Percentiles rank a stretch among this genome's conserved stretches.
phyloP scores from a whole-genome alignment of 2,329 filamentous ascomycete species.

The Metarhizium robertsii region DNA sequence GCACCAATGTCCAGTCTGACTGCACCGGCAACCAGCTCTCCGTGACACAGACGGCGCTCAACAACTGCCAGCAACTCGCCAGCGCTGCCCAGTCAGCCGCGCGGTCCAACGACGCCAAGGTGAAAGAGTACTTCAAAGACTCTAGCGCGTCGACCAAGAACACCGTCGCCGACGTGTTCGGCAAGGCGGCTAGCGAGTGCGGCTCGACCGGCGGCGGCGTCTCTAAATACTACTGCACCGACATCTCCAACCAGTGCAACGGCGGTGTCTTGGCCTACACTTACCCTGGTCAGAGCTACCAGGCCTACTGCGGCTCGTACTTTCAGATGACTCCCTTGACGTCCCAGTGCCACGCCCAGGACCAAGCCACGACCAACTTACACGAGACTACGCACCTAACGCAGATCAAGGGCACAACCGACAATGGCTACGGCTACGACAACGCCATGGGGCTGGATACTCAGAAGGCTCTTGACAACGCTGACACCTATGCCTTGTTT shows the following conservation, averaged over 20 bases:
- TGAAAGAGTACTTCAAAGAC: slow-evolving; percentile 57
- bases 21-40: slow-evolving; percentile 40
- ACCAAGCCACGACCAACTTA: slow-evolving; percentile 54
- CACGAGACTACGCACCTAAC: slow-evolving; percentile 59
- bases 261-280: slow-evolving; percentile 51
- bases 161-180: slow-evolving; percentile 42
- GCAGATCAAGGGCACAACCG: slow-evolving; percentile 47
- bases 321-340: slow-evolving; percentile 45
- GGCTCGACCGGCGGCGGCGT: slow-evolving; percentile 34
- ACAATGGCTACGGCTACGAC: slow-evolving; percentile 45
- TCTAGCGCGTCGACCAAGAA: slow-evolving; percentile 32
- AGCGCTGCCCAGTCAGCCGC: slow-evolving; percentile 41
- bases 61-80: slow-evolving; percentile 45
- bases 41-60: slow-evolving; percentile 39
- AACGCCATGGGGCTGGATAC: slow-evolving; percentile 40
- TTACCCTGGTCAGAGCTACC: slow-evolving; percentile 32
- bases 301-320: slow-evolving; percentile 54
- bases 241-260: slow-evolving; percentile 43
- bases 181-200: slow-evolving; percentile 45
- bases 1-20: slow-evolving; percentile 40
- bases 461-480: slow-evolving; percentile 47
- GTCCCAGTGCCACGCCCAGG: slow-evolving; percentile 50
- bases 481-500: slow-evolving; percentile 45
- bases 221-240: slow-evolving; percentile 49
- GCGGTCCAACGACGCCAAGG: slow-evolving; percentile 37